These are phyloP conservation scores for Cladosporium cucumerinum DNA, from an alignment of 2,329 filamentous ascomycete species.

Conservation along the genomic window DNA sequence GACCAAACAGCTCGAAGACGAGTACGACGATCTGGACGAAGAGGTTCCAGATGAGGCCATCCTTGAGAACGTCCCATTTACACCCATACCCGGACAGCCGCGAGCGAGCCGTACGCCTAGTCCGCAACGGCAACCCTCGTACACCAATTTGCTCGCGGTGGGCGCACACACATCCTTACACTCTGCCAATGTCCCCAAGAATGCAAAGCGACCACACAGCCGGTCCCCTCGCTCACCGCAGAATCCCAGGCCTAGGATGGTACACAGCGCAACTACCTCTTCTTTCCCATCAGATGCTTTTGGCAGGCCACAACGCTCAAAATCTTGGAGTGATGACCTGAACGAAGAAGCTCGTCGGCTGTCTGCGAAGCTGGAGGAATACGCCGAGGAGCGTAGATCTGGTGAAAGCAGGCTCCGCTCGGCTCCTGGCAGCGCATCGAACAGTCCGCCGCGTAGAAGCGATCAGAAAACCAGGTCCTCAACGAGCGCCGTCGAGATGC, in stretches of 20 bases:
- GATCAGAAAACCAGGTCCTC: conserved; percentile 21
- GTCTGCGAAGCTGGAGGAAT: conserved; percentile 77
- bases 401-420: conserved; percentile 45
- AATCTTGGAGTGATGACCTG: conserved; percentile 72
- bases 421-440: conserved; percentile 23
- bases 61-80: conserved; percentile 78
- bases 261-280: conserved; percentile 31
- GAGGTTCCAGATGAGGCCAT: conserved; percentile 73
- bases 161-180: conserved; percentile 14
- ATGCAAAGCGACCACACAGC: conserved; percentile 33
- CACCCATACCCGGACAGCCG: conserved; percentile 49
- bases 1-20: conserved; percentile 66
- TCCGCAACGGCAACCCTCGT: conserved; percentile 32
- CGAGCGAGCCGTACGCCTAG: conserved; percentile 39
- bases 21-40: conserved; percentile 75
- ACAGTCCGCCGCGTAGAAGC: conserved; percentile 28
- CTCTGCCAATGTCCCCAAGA: conserved; percentile 35
- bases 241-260: conserved; percentile 27
- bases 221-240: conserved; percentile 31
- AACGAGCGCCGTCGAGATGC: conserved; percentile 48
- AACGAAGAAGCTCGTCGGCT: conserved; percentile 70
- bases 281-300: conserved; percentile 28
- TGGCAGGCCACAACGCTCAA: conserved; percentile 44
- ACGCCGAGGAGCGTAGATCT: conserved; percentile 50
- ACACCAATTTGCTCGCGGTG: conserved; percentile 27